phyloP scores from a whole-genome alignment of 371 early-diverging fungal genomes.

The Rhizomucor pusillus region DNA sequence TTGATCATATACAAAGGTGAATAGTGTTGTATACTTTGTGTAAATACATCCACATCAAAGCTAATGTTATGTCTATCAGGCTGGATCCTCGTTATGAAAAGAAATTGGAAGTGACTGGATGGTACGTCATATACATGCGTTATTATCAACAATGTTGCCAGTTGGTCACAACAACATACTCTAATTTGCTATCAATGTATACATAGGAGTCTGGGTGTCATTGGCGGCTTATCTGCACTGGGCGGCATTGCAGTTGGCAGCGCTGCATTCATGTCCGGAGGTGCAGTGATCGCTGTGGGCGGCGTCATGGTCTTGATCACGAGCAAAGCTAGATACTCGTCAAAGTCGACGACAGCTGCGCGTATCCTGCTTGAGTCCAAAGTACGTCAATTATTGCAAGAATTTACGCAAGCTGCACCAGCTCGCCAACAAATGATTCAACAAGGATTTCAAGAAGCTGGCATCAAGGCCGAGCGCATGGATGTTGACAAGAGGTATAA shows the following conservation, averaged over 20 bases:
- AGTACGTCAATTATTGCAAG: conserved; percentile 6
- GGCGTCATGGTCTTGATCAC: conserved; percentile 26
- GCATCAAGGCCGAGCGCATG: too few species aligned
- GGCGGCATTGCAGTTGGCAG: conserved; percentile 51
- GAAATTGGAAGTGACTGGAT: conserved; percentile 41
- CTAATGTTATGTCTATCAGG: conserved; percentile 21
- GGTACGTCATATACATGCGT: conserved; percentile 27
- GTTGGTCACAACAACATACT: too few species aligned
- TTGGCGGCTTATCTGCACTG: conserved; percentile 47
- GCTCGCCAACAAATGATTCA: background rate
- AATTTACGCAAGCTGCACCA: background rate
- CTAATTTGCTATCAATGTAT: conserved; percentile 3
- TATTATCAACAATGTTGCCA: background rate
- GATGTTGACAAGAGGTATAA: too few species aligned
- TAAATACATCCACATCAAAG: too few species aligned
- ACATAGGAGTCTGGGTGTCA: conserved; percentile 37
- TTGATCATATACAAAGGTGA: conserved; percentile 28
- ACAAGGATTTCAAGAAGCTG: too few species aligned
- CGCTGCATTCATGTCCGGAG: conserved; percentile 27
- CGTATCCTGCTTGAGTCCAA: conserved; percentile 20
- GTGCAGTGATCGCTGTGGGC: conserved; percentile 32
- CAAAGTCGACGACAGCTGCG: conserved; percentile 23
- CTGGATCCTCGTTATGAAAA: conserved; percentile 52
- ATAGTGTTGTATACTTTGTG: too few species aligned
- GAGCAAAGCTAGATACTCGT: conserved; percentile 17